Conservation (phyloP, 805 yeast species). For the Priceomyces medius region DNA sequence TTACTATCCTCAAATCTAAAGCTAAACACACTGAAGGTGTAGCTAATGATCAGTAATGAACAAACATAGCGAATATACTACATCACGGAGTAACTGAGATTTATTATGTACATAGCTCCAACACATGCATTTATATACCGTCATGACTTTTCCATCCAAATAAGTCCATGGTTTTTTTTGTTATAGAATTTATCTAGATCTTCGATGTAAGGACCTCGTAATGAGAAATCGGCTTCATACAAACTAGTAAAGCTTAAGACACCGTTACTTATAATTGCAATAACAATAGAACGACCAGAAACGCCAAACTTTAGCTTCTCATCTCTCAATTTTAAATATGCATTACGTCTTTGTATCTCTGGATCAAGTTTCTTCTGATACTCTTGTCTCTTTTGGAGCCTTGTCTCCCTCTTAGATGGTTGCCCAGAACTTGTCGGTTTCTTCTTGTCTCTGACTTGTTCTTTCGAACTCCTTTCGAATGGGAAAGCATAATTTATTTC, state of each 20-base stretch:
- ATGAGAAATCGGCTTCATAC: slow-evolving; percentile 49
- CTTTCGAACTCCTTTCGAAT: not conserved
- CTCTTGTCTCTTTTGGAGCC: slow-evolving; percentile 22
- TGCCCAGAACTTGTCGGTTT: slow-evolving; percentile 15
- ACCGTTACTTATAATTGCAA: slow-evolving; percentile 78
- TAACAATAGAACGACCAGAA: slow-evolving; percentile 43
- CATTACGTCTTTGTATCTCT: slow-evolving; percentile 21
- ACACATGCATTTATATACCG: not conserved
- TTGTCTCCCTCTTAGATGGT: slow-evolving; percentile 26
- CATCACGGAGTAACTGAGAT: not conserved
- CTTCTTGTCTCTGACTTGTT: not conserved
- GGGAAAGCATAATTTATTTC: slow-evolving; percentile 11
- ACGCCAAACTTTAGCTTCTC: slow-evolving; percentile 51
- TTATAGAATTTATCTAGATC: slow-evolving; percentile 18
- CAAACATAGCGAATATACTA: too few relatives aligned
- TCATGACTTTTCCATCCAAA: slow-evolving; percentile 7
- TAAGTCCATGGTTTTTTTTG: slow-evolving; percentile 17
- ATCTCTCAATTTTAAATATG: slow-evolving; percentile 32
- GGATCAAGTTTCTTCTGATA: slow-evolving; percentile 27
- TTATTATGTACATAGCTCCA: not conserved
- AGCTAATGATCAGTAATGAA: not conserved
- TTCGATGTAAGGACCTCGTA: slow-evolving; percentile 9
- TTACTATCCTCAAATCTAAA: not conserved
- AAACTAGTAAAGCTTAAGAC: slow-evolving; percentile 63
- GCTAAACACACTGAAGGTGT: not conserved